A percentile compares a stretch with the other conserved stretches of the same genome.
These are phyloP conservation scores for Fusarium sarcochroum DNA, from an alignment of 2,329 filamentous ascomycete species.

Conservation along the genomic window DNA sequence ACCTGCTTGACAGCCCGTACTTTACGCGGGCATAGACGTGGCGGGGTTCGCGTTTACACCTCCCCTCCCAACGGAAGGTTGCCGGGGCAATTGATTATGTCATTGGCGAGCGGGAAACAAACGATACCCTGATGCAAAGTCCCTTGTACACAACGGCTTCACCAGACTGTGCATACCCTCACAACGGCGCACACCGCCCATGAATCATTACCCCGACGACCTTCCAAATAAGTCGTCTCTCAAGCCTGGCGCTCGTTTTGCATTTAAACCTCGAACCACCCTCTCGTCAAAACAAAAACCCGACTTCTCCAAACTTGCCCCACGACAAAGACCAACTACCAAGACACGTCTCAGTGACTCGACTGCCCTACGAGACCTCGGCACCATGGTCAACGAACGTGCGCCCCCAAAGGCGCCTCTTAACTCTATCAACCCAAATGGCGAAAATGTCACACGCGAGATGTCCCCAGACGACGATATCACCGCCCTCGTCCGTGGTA, in stretches of 20 bases:
- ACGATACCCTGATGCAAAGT: conserved; percentile 30
- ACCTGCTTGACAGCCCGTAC: conserved; percentile 33
- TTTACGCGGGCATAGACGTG: conserved; percentile 28
- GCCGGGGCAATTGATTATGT: conserved; percentile 48
- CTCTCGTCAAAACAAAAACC: conserved; percentile 36
- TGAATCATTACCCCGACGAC: conserved; percentile 25
- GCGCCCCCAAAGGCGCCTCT: conserved; percentile 61
- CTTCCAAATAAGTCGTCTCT: conserved; percentile 8
- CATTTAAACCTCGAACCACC: conserved; percentile 42
- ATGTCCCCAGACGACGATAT: conserved; percentile 54
- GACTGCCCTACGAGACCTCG: conserved; percentile 36
- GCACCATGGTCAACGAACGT: conserved; percentile 63
- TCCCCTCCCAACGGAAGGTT: conserved; percentile 25
- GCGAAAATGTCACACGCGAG: conserved; percentile 47
- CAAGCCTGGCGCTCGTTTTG: conserved; percentile 39
- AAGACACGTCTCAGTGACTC: conserved; percentile 22
- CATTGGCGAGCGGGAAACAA: conserved; percentile 37
- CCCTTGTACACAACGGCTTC: conserved; percentile 35
- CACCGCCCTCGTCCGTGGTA: conserved; percentile 51
- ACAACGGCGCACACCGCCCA: conserved; percentile 28
- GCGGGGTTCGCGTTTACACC: conserved; percentile 13
- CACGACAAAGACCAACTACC: conserved; percentile 12
- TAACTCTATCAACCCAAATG: conserved; percentile 56
- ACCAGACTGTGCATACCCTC: conserved; percentile 33
- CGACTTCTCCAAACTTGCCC: conserved; percentile 34